Base-by-base conservation (phyloP, 169 alveolate species). In the Plasmodium relictum region DNA sequence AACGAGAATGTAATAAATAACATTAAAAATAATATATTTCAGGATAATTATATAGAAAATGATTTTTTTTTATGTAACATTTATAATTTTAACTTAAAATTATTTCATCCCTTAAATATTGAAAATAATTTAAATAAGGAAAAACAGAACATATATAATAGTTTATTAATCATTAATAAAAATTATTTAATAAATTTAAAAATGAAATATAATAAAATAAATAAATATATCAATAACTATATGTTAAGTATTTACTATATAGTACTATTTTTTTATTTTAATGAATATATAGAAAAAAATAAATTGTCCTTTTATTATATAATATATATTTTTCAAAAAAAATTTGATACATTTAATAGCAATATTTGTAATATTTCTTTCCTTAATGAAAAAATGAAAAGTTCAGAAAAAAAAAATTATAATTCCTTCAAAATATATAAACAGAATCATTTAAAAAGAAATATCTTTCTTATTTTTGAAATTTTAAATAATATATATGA, bases 401-500 rank as follows among this genome's bases (percentile, higher is more conserved):
- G 63, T 14, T 12, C 1, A 14, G 63, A 48, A 1, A 48, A 54
- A 54, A 54, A 54, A 9, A 54, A 54, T 54, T 54, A 12, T 54
- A 12, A 18, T 18, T 54, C 16, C 14, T 54, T 54, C 66, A 42
- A 83, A 58, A 52, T 83, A 62, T 44, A 45, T 59, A 14, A 24
- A 61, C 69, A 70, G 45, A 26, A 73, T 1, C 76, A 86, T 9
- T 37, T 86, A n/a, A 58, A 50, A 26, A 86, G 41, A 8, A 72
- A 86, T 63, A 86, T 66, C 12, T 73, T 41, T 71, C 59, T 71
- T 10, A 86, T 86, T 42, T 86, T 86, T 41, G 86, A 86, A 61
- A 45, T 86, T 44, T 52, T 86, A n/a, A 71, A 71, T 65, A 58
- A 71, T 41, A 71, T 86, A 66, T 86, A 86, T 45, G 76, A 86